Evolutionary conservation across 768 basidiomycete genomes (phyloP).

Genomic region (Thelephora ganbajun): DNA sequence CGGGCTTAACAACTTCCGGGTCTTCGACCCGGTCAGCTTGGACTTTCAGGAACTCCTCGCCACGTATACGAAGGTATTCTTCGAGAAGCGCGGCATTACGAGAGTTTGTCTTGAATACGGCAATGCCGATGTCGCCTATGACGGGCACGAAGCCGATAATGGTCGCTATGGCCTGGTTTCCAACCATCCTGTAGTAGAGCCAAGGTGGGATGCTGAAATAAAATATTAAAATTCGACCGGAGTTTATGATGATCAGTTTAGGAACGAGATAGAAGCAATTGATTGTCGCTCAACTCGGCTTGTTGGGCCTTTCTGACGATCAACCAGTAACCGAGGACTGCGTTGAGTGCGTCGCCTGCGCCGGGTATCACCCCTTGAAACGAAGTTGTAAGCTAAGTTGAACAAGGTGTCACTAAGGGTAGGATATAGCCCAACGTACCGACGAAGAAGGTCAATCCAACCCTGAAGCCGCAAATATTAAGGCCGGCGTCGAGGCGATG

Average conservation of each 20-base stretch:
- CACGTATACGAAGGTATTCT: slow-evolving; percentile 69
- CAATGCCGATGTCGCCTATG: slow-evolving; percentile 64
- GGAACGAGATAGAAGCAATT: background rate
- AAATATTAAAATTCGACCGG: background rate
- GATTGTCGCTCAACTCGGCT: slow-evolving; percentile 37
- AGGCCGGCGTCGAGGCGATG: slow-evolving; percentile 86
- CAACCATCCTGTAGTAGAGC: slow-evolving; percentile 60
- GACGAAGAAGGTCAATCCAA: slow-evolving; percentile 81
- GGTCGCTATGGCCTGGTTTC: slow-evolving; percentile 62
- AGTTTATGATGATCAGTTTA: background rate
- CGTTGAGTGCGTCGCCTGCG: slow-evolving; percentile 52
- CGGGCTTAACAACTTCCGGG: slow-evolving; percentile 38
- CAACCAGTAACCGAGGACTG: slow-evolving; percentile 56
- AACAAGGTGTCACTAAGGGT: background rate
- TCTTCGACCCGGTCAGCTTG: slow-evolving; percentile 23
- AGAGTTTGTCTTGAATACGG: slow-evolving; percentile 76
- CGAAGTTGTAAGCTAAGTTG: background rate
- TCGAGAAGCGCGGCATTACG: slow-evolving; percentile 81
- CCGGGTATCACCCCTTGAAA: slow-evolving; percentile 46
- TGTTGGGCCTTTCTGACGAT: slow-evolving; percentile 63
- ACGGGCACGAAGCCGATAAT: slow-evolving; percentile 55
- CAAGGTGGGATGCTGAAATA: slow-evolving; percentile 33
- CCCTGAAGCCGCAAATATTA: slow-evolving; percentile 60
- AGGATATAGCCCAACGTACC: slow-evolving; percentile 14
- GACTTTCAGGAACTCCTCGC: slow-evolving; percentile 52